Conservation (phyloP, 805 yeast species). For the Barnettozyma californica region DNA sequence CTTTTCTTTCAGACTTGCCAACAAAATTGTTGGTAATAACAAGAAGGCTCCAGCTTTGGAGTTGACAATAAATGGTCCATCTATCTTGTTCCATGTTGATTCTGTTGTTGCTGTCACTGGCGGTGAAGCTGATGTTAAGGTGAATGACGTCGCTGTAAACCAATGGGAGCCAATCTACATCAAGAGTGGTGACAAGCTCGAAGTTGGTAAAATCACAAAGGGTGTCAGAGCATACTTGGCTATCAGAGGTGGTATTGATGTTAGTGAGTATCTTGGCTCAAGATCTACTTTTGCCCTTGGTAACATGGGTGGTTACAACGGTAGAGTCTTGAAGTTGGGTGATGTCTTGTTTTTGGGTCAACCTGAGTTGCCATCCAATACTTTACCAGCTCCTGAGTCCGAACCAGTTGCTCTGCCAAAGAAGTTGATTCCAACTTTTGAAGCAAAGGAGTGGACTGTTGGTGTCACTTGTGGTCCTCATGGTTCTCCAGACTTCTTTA, state of each 20-base stretch:
- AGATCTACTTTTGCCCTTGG: slow-evolving; percentile 95
- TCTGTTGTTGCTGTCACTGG: slow-evolving; percentile 81
- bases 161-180: slow-evolving; percentile 74
- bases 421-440: slow-evolving; percentile 31
- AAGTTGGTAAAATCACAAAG: slow-evolving; percentile 70
- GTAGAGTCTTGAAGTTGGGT: slow-evolving; percentile 85
- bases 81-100: slow-evolving; percentile 76
- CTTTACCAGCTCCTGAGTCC: slow-evolving; percentile 66
- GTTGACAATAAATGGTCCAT: slow-evolving; percentile 83
- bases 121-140: slow-evolving; percentile 63
- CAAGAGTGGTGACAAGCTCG: slow-evolving; percentile 68
- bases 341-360: slow-evolving; percentile 87
- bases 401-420: slow-evolving; percentile 57
- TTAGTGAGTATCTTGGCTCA: slow-evolving; percentile 91
- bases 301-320: slow-evolving; percentile 88
- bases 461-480: slow-evolving; percentile 98
- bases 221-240: slow-evolving; percentile 93
- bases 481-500: slow-evolving; percentile 94
- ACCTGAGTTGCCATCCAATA: slow-evolving; percentile 60
- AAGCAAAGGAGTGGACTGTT: slow-evolving; percentile 58
- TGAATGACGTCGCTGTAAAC: slow-evolving; percentile 51
- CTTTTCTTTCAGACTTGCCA: slow-evolving; percentile 84
- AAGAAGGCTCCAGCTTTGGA: slow-evolving; percentile 84
- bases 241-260: slow-evolving; percentile 89
- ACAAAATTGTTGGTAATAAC: slow-evolving; percentile 85